Evolutionary conservation across 306 rosid species (phyloP), one percentile per base, ranked within the genome.

Genomic region (Prunus fruticosa): DNA sequence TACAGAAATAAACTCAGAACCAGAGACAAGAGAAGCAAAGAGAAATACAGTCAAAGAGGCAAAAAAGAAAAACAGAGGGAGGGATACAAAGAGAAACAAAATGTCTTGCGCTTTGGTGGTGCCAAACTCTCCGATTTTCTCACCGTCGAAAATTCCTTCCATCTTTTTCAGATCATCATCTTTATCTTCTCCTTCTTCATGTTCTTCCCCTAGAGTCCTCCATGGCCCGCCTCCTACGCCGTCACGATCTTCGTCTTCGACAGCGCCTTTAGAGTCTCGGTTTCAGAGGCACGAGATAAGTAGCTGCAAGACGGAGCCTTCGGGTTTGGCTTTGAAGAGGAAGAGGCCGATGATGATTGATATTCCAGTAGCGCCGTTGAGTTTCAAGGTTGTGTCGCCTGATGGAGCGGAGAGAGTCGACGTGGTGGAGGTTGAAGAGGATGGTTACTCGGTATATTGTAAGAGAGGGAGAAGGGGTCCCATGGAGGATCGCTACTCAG

Each of bases 401-500:
- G 73, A 20, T 41, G 50, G 23, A 5, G 70, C 13, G 63, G 83
- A 79, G 71, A 79, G 75, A 53, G 67, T 69, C 32, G 87, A 87
- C 19, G 67, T 53, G 20, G 67, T 87, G 67, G 91, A 87, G 78
- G 88, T 76, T 34, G 91, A 84, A 56, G 87, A 43, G 12, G 85
- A 82, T 23, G 88, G 76, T 3, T 87, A 82, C 32, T 85, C 91
- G 25, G 85, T 87, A 50, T 84, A 74, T 64, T 87, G 88, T 67
- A 87, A 87, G 69, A 68, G 87, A 77, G 91, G 91, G n/a, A 84
- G 77, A 38, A 64, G 88, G 28, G 82, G 84, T 25, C 45, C 19
- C 0, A 82, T 84, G 78, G 87, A 87, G 87, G 87, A 87, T 75
- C 87, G 91, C 3, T 87, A 84, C 80, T 82, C 91, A 1, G 91